Percentiles rank a stretch among this genome's conserved stretches.
These are phyloP conservation scores for Termitomyces sp. DNA, from an alignment of 768 basidiomycete species.

Conservation along the genomic window DNA sequence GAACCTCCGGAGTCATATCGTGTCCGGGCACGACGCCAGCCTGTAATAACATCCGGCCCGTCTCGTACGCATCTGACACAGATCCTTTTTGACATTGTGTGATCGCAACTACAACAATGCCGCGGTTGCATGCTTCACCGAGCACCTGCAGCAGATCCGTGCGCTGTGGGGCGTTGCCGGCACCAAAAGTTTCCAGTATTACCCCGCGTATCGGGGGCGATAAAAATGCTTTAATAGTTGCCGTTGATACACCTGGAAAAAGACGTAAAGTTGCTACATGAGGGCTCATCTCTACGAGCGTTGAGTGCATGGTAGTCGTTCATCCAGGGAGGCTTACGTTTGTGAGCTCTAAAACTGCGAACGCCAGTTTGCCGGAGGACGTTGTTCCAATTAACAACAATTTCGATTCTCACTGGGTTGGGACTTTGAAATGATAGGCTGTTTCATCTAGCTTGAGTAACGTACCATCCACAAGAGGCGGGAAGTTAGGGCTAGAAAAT, in stretches of 20 bases:
- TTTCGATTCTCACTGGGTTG: conserved; percentile 77
- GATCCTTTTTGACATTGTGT: conserved; percentile 86
- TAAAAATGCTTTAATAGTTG: conserved; percentile 72
- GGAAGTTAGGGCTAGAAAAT: conserved; percentile 81
- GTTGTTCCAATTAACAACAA: conserved; percentile 83
- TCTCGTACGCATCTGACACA: conserved; percentile 81
- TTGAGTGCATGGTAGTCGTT: neutral
- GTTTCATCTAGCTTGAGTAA: neutral
- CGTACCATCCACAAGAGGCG: conserved; percentile 74
- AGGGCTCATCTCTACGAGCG: conserved; percentile 61
- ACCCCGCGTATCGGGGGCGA: conserved; percentile 72
- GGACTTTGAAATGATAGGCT: conserved; percentile 3
- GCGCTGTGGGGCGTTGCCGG: conserved; percentile 88
- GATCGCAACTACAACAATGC: conserved; percentile 86
- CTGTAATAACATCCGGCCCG: conserved; percentile 61
- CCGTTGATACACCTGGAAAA: conserved; percentile 80
- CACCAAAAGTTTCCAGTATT: conserved; percentile 87
- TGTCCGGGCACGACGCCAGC: conserved; percentile 80
- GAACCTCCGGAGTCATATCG: conserved; percentile 95
- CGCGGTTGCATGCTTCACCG: conserved; percentile 75
- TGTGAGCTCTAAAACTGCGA: conserved; percentile 76
- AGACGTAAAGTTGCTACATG: conserved; percentile 81
- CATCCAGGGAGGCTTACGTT: conserved; percentile 36
- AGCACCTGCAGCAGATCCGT: conserved; percentile 70
- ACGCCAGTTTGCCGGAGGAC: conserved; percentile 80